A percentile compares a stretch with the other conserved stretches of the same genome.
Evolutionary conservation across 192 early-diverging fungal species (phyloP).

Genomic region (Coemansia sp.): DNA sequence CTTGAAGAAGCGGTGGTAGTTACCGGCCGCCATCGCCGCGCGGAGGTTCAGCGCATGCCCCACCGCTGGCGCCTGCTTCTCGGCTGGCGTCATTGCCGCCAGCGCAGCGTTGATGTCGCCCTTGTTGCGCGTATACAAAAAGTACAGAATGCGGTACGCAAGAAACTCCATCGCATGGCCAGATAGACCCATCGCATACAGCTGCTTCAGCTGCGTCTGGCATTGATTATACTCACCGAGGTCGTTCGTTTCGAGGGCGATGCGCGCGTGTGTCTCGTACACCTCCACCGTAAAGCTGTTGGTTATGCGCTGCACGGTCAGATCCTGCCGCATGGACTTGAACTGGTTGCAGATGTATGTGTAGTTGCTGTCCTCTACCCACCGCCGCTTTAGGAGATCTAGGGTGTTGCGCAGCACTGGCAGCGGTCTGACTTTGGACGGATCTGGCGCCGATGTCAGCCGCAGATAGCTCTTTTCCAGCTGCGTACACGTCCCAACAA

Average conservation of each 20-base stretch:
- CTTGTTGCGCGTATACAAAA: slow-evolving; percentile 80
- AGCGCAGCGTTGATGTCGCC: slow-evolving; percentile 82
- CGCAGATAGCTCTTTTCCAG: slow-evolving; percentile 93
- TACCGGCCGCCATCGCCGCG: slow-evolving; percentile 68
- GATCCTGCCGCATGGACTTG: slow-evolving; percentile 92
- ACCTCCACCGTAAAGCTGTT: slow-evolving; percentile 92
- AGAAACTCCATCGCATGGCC: slow-evolving; percentile 87
- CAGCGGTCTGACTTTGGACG: slow-evolving; percentile 87
- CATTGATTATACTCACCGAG: slow-evolving; percentile 98
- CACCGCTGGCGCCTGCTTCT: slow-evolving; percentile 62
- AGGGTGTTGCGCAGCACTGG: slow-evolving; percentile 71
- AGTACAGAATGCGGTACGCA: slow-evolving; percentile 91
- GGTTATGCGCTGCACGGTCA: slow-evolving; percentile 92
- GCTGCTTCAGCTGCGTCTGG: slow-evolving; percentile 86
- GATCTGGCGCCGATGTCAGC: slow-evolving; percentile 91
- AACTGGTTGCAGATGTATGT: slow-evolving; percentile 96
- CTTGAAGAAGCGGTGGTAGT: slow-evolving; percentile 83
- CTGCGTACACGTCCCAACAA: slow-evolving; percentile 79
- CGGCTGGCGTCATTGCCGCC: slow-evolving; percentile 60
- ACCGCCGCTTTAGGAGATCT: slow-evolving; percentile 70
- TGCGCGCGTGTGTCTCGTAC: slow-evolving; percentile 92
- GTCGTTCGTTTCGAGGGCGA: slow-evolving; percentile 94
- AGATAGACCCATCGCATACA: slow-evolving; percentile 68
- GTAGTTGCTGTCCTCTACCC: slow-evolving; percentile 84
- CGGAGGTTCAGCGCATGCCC: slow-evolving; percentile 84